These are phyloP conservation scores for Stachybotrys chlorohalonatus DNA, from an alignment of 2,329 filamentous ascomycete species.

Conservation along the genomic window DNA sequence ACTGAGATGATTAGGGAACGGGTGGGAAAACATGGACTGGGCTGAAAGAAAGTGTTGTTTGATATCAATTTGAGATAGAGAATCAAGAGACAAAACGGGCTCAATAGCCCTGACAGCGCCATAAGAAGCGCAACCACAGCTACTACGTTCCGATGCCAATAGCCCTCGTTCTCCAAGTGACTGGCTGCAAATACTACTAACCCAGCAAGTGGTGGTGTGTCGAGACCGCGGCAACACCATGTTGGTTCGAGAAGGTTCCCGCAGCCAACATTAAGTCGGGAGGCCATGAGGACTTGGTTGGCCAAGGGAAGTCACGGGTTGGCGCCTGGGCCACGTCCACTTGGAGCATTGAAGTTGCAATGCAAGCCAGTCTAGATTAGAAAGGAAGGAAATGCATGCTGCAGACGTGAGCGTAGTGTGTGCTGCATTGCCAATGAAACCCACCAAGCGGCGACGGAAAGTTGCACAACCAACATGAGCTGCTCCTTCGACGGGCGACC, in stretches of 20 bases:
- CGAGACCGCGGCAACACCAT: background rate
- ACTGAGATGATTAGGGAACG: background rate
- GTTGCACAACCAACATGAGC: background rate
- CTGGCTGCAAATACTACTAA: too few relatives aligned
- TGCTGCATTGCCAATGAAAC: background rate
- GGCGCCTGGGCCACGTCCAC: too few relatives aligned
- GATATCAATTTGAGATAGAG: background rate
- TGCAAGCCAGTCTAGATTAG: too few relatives aligned
- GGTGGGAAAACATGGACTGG: background rate
- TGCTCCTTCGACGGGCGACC: too few relatives aligned
- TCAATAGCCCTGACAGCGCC: background rate
- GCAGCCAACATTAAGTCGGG: too few relatives aligned
- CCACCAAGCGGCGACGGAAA: background rate
- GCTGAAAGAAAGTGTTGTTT: background rate
- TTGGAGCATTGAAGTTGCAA: too few relatives aligned
- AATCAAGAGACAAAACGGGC: background rate
- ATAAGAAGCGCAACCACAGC: background rate
- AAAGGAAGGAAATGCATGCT: too few relatives aligned
- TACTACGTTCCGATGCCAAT: background rate
- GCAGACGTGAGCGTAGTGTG: too few relatives aligned
- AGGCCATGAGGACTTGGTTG: too few relatives aligned
- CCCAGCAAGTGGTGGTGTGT: background rate
- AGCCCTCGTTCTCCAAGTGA: background rate
- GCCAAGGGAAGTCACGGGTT: too few relatives aligned
- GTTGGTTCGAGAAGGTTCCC: too few relatives aligned